Conservation (phyloP, 805 yeast genomes). For the Pichia cephalocereana region DNA sequence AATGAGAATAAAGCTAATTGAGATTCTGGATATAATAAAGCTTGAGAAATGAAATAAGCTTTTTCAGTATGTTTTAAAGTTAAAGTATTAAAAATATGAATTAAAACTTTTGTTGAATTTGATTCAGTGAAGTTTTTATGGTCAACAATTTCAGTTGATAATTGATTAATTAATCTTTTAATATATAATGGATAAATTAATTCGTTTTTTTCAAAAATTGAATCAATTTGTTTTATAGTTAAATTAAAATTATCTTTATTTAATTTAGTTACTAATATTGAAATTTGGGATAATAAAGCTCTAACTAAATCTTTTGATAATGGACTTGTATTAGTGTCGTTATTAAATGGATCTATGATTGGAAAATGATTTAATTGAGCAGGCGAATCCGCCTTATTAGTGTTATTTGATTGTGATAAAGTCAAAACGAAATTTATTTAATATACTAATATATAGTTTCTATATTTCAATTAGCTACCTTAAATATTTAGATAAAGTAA, state of each 20-base stretch:
- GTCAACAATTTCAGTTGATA: conserved; percentile 18
- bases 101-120: conserved; percentile 15
- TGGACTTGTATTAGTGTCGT: conserved; percentile 2
- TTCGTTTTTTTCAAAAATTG: conserved; percentile 31
- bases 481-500: too few relatives aligned
- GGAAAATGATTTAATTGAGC: not conserved
- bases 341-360: not conserved
- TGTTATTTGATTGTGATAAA: conserved; percentile 9
- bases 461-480: too few relatives aligned
- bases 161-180: conserved; percentile 24
- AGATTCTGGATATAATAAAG: conserved; percentile 16
- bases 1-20: conserved; percentile 24
- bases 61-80: conserved; percentile 13
- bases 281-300: conserved; percentile 43
- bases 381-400: conserved; percentile 20
- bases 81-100: conserved; percentile 18
- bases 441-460: not conserved
- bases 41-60: conserved; percentile 9
- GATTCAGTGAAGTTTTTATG: conserved; percentile 13
- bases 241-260: conserved; percentile 31
- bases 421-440: conserved; percentile 5
- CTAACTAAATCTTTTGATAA: conserved; percentile 12
- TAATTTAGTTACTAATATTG: conserved; percentile 39
- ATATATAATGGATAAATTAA: conserved; percentile 27
- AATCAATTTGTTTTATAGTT: conserved; percentile 36